Conservation (phyloP, 345 rosid genomes). For the Moricandia arvensis region DNA sequence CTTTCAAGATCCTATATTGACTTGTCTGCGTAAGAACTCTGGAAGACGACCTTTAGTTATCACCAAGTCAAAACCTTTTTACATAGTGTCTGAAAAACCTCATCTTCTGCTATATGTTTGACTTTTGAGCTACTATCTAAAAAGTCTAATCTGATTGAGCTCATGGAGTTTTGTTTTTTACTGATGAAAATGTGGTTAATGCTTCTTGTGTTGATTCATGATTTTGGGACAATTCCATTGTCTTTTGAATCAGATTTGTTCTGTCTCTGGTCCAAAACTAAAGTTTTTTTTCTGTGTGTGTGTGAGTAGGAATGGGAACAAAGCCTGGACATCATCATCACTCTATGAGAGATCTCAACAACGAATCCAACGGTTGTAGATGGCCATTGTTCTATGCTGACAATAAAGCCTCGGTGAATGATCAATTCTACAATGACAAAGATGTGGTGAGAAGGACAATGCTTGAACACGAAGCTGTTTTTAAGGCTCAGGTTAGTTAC, state of each 20-base stretch:
- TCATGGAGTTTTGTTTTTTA: not conserved
- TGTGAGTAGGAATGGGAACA: slow-evolving; percentile 62
- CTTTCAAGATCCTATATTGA: not conserved
- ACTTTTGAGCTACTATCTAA: not conserved
- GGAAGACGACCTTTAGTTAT: not conserved
- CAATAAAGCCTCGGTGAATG: slow-evolving; percentile 32
- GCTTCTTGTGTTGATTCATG: slow-evolving; percentile 1
- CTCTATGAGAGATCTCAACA: slow-evolving; percentile 54
- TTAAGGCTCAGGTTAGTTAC: slow-evolving; percentile 62
- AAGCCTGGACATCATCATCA: slow-evolving; percentile 55
- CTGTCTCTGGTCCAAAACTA: not conserved
- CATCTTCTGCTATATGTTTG: not conserved
- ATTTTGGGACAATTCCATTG: slow-evolving; percentile 5
- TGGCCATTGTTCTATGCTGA: slow-evolving; percentile 47
- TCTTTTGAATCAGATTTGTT: slow-evolving; percentile 8
- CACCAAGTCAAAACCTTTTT: not conserved
- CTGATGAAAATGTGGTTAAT: not conserved
- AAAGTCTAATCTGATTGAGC: not conserved
- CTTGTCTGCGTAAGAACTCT: not conserved
- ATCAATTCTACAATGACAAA: slow-evolving; percentile 45
- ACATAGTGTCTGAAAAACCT: not conserved
- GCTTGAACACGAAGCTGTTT: slow-evolving; percentile 65
- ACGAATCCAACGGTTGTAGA: slow-evolving; percentile 42
- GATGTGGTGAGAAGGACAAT: slow-evolving; percentile 64
- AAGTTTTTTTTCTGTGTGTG: not conserved